Evolutionary conservation across 2,329 filamentous ascomycete species (phyloP), one percentile per base, ranked within the genome.

Genomic region (Aspergillus udagawae): DNA sequence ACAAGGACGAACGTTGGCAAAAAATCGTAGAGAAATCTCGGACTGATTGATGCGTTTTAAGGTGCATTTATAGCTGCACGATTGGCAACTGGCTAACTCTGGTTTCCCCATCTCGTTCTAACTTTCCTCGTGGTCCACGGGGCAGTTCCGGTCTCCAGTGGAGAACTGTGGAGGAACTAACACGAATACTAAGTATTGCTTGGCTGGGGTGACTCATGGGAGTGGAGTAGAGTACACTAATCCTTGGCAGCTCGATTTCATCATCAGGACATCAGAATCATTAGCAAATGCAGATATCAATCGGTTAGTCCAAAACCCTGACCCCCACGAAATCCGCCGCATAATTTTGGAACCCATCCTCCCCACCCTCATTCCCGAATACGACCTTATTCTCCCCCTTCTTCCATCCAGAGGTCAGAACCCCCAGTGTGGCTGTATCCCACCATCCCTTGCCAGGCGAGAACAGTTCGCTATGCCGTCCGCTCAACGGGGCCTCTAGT

Each of bases 371-470:
- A 63, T 75, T 76, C 0, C 68, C 67, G 27, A 76, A 65, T 3
- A 69, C 63, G 12, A 77, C 60, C 32, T 79, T 79, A 12, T 69
- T 67, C 0, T 60, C 59, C 0, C 79, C 79, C 9, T 69, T 70
- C 12, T 70, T 72, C 63, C 81, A 83, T 0, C 79, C 80, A 29
- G 76, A 74, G 0, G 80, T 67, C 58, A 79, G 71, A 8, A 83
- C 66, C 0, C 72, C 70, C 60, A 83, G 56, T 0, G 77, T 73
- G 1, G 77, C 79, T 0, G 75, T 75, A 67, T 83, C 80, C 54
- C 72, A 79, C 81, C 82, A 84, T 55, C 82, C 76, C 1, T 75
- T 71, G 0, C 80, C 82, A 0, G 78, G 63, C 4, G 67, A 65
- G 29, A 63, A 75, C n/a, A 75, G 54, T 55, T 74, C 71, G 48